A percentile compares a stretch with the other conserved stretches of the same genome.
Conservation (phyloP, 257 asterid species). For the Nicotiana tabacum region DNA sequence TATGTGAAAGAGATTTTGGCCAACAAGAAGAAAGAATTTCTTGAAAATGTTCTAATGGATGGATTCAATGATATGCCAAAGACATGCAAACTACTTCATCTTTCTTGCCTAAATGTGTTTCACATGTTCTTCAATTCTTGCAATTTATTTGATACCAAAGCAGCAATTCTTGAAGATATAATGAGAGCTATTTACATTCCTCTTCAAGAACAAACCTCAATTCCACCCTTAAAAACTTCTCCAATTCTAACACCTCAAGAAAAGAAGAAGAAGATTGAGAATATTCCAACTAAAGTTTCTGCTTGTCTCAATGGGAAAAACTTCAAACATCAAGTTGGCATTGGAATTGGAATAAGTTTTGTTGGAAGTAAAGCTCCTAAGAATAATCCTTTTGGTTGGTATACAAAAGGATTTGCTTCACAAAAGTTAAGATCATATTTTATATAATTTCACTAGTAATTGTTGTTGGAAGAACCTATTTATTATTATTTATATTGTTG, state of each 20-base stretch:
- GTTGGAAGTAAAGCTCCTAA: background rate
- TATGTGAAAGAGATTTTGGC: constrained; percentile 23
- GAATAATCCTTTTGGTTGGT: too few species aligned
- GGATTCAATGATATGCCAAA: constrained; percentile 21
- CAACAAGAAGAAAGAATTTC: constrained; percentile 33
- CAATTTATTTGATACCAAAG: constrained; percentile 38
- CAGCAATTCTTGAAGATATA: constrained; percentile 38
- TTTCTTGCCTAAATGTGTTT: constrained; percentile 42
- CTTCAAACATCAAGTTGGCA: background rate
- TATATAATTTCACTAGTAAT: too few species aligned
- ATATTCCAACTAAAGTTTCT: background rate
- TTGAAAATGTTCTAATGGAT: constrained; percentile 30
- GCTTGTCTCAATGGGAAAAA: background rate
- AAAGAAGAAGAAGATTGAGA: background rate
- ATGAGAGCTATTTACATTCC: constrained; percentile 50
- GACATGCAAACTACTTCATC: constrained; percentile 36
- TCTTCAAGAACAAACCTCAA: constrained; percentile 8
- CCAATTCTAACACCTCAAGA: background rate
- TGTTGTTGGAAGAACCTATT: too few species aligned
- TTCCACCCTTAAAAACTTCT: constrained; percentile 10
- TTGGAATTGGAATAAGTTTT: background rate
- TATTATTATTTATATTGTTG: too few species aligned
- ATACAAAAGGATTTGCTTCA: too few species aligned
- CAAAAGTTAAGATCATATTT: too few species aligned
- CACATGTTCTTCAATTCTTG: constrained; percentile 50